Evolutionary conservation across 2,329 filamentous ascomycete species (phyloP), one percentile per base, ranked within the genome.

Genomic region (Phyllosticta paracitricarpa): DNA sequence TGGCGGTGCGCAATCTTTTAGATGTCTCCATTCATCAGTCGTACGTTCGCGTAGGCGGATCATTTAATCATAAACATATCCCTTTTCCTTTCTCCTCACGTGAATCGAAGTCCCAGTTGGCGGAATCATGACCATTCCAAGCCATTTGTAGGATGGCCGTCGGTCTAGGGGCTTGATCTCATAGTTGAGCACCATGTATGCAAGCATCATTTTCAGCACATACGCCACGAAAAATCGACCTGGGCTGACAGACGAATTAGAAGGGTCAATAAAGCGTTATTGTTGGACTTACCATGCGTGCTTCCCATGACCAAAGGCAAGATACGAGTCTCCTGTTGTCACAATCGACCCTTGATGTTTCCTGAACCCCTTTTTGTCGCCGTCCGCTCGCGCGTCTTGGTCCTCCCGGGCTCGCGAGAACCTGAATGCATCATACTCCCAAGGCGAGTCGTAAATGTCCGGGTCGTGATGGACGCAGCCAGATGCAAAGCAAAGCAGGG

Each of bases 401-500:
- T 63, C 65, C 58, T 68, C 69, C 24, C 65, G 61, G n/a, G 59
- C 58, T 1, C 66, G 53, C 8, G 65, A 69, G 58, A 72, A 72
- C 7, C 71, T 66, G 58, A 72, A 72, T 1, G 70, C 67, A 28
- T 72, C 70, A 55, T 68, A 74, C 8, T 28, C 51, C 4, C 68
- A 61, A 5, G 71, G 66, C 12, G 68, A 58, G 2, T 58, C 19
- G 56, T 71, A 73, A 51, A 73, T 57, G 19, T 66, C 64, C 17
- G 65, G 59, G 59, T 73, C 72, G 56, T 66, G 67, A 52, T 72
- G 69, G n/a, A 70, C 65, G 6, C 52, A 56, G 10, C 57, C 57
- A 25, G 62, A 61, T 6, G 65, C 63, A 3, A 65, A 35, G 3
- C 63, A 48, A 48, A 48, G 40, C 33, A 82, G 66, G 58, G 82